Percentiles rank a stretch among this genome's conserved stretches.
phyloP scores from a whole-genome alignment of 139 green algal genomes.

The Trebouxia sp. region DNA sequence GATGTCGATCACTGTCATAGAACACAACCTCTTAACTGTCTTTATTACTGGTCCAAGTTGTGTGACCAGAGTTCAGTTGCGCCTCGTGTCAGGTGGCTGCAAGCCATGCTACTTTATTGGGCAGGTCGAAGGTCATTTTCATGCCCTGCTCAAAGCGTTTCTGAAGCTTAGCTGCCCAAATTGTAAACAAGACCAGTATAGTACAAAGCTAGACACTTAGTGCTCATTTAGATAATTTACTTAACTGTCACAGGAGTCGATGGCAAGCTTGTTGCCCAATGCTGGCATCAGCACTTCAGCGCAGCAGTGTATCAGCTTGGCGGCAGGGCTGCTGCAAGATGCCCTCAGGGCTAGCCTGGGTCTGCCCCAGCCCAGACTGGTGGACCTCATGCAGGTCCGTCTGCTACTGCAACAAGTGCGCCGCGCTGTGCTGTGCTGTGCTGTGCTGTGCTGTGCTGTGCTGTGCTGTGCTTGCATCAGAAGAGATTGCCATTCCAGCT shows the following conservation, averaged over 20 bases:
- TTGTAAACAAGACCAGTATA: too few relatives aligned
- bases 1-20: too few relatives aligned
- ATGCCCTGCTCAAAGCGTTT: background rate
- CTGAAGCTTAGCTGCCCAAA: background rate
- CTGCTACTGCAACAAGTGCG: background rate
- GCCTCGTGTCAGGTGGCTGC: too few relatives aligned
- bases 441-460: background rate
- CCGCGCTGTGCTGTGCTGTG: background rate
- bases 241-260: background rate
- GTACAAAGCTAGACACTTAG: too few relatives aligned
- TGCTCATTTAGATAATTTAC: too few relatives aligned
- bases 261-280: background rate
- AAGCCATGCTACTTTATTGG: slow-evolving; percentile 32
- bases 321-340: background rate
- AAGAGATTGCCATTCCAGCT: background rate
- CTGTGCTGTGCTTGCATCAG: background rate
- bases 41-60: too few relatives aligned
- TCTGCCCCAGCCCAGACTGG: slow-evolving; percentile 29
- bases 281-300: too few relatives aligned
- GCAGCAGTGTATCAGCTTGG: background rate
- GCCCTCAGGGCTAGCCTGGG: background rate
- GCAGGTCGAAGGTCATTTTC: too few relatives aligned
- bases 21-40: too few relatives aligned
- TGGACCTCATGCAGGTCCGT: slow-evolving; percentile 28
- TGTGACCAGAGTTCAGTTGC: too few relatives aligned